Conservation (phyloP, 345 rosid species). For the Dipteronia sinensis region DNA sequence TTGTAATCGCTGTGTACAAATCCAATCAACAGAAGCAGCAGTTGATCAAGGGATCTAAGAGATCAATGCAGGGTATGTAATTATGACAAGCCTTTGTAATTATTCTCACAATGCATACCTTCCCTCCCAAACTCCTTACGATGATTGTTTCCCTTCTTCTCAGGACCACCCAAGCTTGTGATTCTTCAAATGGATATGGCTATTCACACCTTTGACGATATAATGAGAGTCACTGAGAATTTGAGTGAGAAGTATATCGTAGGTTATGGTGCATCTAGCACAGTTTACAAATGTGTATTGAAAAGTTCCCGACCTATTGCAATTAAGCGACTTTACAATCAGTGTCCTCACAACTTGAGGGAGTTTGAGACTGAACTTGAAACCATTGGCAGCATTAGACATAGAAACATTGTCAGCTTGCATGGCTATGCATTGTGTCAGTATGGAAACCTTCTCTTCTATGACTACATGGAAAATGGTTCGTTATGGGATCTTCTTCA, state of each 20-base stretch:
- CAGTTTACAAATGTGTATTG: slow-evolving; percentile 75
- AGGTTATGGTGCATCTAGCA: slow-evolving; percentile 94
- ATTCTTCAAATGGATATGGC: slow-evolving; percentile 98
- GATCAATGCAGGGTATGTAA: slow-evolving; percentile 44
- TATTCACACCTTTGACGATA: slow-evolving; percentile 79
- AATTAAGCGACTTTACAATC: slow-evolving; percentile 82
- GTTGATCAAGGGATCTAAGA: slow-evolving; percentile 28
- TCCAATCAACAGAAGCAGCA: slow-evolving; percentile 49
- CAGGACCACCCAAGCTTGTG: slow-evolving; percentile 85
- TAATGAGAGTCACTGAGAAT: slow-evolving; percentile 86
- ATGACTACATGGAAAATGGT: slow-evolving; percentile 95
- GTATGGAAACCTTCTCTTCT: slow-evolving; percentile 85
- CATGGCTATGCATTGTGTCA: slow-evolving; percentile 87
- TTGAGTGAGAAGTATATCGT: slow-evolving; percentile 68
- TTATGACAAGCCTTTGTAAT: neutral
- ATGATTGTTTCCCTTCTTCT: neutral
- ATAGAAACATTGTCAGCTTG: slow-evolving; percentile 84
- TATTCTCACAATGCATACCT: neutral
- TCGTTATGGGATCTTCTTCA: slow-evolving; percentile 97
- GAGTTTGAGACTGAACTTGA: slow-evolving; percentile 96
- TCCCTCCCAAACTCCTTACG: neutral
- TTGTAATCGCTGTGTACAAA: slow-evolving; percentile 55
- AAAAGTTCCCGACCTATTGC: slow-evolving; percentile 92
- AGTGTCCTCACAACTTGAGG: slow-evolving; percentile 52
- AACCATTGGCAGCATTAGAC: slow-evolving; percentile 90